phyloP scores from a whole-genome alignment of 2,329 filamentous ascomycete species.

The Xylariales sp. region DNA sequence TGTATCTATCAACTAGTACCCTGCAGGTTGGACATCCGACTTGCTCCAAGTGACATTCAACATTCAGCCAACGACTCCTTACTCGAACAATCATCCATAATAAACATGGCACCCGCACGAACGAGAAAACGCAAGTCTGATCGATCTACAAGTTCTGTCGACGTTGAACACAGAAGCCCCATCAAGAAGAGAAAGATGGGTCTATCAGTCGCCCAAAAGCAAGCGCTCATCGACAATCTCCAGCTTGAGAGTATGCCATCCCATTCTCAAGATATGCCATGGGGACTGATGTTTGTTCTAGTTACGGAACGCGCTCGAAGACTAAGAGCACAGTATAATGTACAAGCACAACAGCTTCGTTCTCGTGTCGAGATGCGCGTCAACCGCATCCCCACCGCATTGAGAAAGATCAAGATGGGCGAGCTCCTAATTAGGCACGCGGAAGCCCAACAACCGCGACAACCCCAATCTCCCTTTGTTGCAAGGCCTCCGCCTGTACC shows the following conservation, averaged over 20 bases:
- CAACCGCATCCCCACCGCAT: slow-evolving; percentile 78
- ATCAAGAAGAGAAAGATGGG: slow-evolving; percentile 56
- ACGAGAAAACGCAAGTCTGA: slow-evolving; percentile 43
- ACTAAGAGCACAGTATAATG: slow-evolving; percentile 80
- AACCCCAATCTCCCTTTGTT: slow-evolving; percentile 21
- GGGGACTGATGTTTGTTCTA: too few relatives aligned
- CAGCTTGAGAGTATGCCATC: slow-evolving; percentile 74
- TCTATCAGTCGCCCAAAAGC: slow-evolving; percentile 70
- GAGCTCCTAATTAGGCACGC: slow-evolving; percentile 60
- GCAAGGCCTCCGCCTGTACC: slow-evolving; percentile 42
- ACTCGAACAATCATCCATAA: too few relatives aligned
- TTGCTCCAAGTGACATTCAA: too few relatives aligned
- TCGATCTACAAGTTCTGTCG: slow-evolving; percentile 24
- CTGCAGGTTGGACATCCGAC: too few relatives aligned
- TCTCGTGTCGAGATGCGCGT: slow-evolving; percentile 88
- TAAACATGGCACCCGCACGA: slow-evolving; percentile 44
- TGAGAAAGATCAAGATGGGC: slow-evolving; percentile 77
- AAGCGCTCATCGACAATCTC: slow-evolving; percentile 81
- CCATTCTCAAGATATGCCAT: not conserved
- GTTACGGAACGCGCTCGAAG: slow-evolving; percentile 56
- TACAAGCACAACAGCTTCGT: slow-evolving; percentile 80
- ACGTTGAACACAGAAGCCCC: slow-evolving; percentile 45
- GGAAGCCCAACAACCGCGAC: slow-evolving; percentile 36
- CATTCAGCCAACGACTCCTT: too few relatives aligned
- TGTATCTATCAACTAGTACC: not conserved